Evolutionary conservation across 73 alveolate species (phyloP), one percentile per base, ranked within the genome.

Genomic region (Stentor roeselii): DNA sequence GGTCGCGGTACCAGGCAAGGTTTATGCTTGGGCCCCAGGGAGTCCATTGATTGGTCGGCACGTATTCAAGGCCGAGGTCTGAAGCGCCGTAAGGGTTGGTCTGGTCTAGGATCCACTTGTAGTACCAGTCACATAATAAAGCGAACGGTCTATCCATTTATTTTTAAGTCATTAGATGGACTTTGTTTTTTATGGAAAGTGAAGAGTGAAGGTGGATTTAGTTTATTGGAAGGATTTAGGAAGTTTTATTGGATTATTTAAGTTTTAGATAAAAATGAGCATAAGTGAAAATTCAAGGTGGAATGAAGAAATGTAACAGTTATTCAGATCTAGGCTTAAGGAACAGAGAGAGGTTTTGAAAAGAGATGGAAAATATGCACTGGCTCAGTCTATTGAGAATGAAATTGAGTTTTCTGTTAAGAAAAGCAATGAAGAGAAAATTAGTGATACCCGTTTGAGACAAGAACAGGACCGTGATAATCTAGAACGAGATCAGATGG

Each of bases 391-490:
- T 11, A 6, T 50, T 50, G 21, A 50, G 21, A 50, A 50, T 50
- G 67, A 50, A 50, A 50, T 50, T 50, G 67, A 50, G 21, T 11
- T 50, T 6, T 11, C 6, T 11, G 6, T 50, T 50, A 6, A 50
- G 21, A 11, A 11, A 50, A 6, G 67, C 6, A 50, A 50, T 6
- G 67, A 6, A 11, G 67, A 50, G 21, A 50, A 50, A 21, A 6
- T 50, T 50, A 21, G 21, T 11, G 67, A 50, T 11, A 6, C 21
- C 6, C 6, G 21, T 11, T 6, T 21, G 6, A 50, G 21, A 21
- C 80, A 67, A 21, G 80, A 67, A 67, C 27, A 21, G 15, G 80
- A 76, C 1, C 84, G 59, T 6, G n/a, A 36, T 14, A 67, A 76
- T 11, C n/a, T 76, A 1, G 84, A 76, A 76, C 36, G 39, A 1